Percentiles rank a stretch among this genome's conserved stretches.
Conservation (phyloP, 495 filamentous ascomycete species). For the Aspergillus incahuasiensis region DNA sequence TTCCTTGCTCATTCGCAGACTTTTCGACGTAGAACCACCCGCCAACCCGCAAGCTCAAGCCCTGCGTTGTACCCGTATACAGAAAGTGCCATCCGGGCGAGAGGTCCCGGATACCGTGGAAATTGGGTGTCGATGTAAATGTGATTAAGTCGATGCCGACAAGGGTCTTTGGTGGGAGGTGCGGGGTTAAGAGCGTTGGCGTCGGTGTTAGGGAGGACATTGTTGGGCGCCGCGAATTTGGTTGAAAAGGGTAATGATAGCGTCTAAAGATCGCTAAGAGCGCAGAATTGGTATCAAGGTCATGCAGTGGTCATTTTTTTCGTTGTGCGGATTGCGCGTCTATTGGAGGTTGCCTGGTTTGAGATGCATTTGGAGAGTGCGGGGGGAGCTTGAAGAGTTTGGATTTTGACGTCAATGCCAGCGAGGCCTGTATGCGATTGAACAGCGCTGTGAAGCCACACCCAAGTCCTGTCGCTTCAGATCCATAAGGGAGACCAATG, state of each 20-base stretch:
- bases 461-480: too few species aligned
- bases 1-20: conserved; percentile 20
- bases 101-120: conserved; percentile 57
- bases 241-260: too few species aligned
- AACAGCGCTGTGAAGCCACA: too few species aligned
- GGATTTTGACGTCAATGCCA: background rate
- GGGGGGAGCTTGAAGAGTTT: background rate
- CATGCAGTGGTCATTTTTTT: background rate
- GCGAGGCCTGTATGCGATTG: too few species aligned
- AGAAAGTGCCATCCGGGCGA: conserved; percentile 58
- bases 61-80: conserved; percentile 53
- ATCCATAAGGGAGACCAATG: too few species aligned
- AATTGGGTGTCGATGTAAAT: conserved; percentile 50
- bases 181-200: conserved; percentile 43
- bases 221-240: too few species aligned
- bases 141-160: conserved; percentile 52
- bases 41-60: conserved; percentile 54
- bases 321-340: too few species aligned
- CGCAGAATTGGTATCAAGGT: background rate
- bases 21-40: conserved; percentile 54
- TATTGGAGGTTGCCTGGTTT: too few species aligned
- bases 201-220: conserved; percentile 28
- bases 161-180: conserved; percentile 46
- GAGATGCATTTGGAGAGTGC: background rate
- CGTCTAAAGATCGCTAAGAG: too few species aligned